These are phyloP conservation scores for Karstenula rhodostoma DNA, from an alignment of 2,329 filamentous ascomycete species.

Conservation along the genomic window DNA sequence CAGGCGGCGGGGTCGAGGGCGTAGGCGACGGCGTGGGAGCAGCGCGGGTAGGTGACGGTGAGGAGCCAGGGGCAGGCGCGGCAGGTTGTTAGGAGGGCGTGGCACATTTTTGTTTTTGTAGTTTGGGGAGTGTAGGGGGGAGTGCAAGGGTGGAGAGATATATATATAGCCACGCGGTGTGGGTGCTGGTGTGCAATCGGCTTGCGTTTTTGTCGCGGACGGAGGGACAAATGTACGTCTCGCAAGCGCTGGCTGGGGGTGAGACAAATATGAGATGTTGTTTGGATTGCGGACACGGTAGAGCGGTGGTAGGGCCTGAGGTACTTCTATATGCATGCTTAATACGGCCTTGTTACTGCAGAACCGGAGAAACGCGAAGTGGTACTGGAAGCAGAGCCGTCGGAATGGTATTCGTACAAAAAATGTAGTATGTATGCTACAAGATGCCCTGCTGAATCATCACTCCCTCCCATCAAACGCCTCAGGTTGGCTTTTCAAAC, in stretches of 20 bases:
- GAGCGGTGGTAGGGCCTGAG: too few relatives aligned
- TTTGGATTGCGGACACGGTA: too few relatives aligned
- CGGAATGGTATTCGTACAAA: too few relatives aligned
- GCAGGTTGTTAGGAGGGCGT: slow-evolving; percentile 35
- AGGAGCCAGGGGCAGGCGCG: slow-evolving; percentile 25
- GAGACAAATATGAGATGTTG: neutral
- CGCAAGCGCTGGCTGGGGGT: neutral
- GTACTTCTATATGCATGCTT: too few relatives aligned
- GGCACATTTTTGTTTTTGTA: slow-evolving; percentile 30
- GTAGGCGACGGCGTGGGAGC: slow-evolving; percentile 31
- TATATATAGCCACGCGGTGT: neutral
- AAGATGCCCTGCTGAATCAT: slow-evolving; percentile 5
- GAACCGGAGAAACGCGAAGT: too few relatives aligned
- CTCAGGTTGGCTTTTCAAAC: slow-evolving; percentile 24
- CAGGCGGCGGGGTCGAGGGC: slow-evolving; percentile 28
- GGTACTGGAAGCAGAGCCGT: too few relatives aligned
- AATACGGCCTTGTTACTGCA: too few relatives aligned
- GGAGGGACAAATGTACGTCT: neutral
- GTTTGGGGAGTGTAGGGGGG: too few relatives aligned
- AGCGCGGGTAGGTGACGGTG: slow-evolving; percentile 27
- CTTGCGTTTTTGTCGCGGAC: neutral
- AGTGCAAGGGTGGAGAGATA: neutral
- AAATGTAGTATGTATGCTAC: too few relatives aligned
- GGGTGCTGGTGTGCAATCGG: neutral
- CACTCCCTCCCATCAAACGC: too few relatives aligned